Evolutionary conservation across 257 asterid genomes (phyloP), one percentile per base, ranked within the genome.

Genomic region (Jacaranda copaia): DNA sequence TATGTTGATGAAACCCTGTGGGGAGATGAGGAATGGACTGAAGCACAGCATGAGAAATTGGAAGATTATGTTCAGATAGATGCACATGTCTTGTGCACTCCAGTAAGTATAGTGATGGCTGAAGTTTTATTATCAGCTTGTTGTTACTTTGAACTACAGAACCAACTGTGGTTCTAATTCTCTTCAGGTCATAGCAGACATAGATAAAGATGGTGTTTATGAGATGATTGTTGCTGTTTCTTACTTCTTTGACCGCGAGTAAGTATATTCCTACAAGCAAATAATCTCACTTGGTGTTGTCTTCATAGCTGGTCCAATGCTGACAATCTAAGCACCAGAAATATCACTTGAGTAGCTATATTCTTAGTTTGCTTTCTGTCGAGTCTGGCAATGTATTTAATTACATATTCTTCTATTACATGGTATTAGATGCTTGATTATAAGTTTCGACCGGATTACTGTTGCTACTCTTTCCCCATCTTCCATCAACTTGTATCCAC

Each of bases 211-310:
- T 81, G 99, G 99, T 79, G 89, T 90, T 69, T 76, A 83, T 72
- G 99, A 96, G 92, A 89, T 96, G 99, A 79, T 96, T 84, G 91
- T 96, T 73, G 98, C 98, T 56, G 99, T 93, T 75, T 96, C 99
- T 68, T 93, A 93, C 91, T 96, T 96, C 92, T 96, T 96, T 87
- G 99, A 93, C 79, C 98, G 89, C 45, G 98, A 92, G 98, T 96
- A 88, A 90, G 93, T 84, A 80, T 80, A 35, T 57, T 63, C 67
- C 38, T 61, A 32, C 53, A 11, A 66, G 79, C 45, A 69, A 46
- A 77, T 68, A 55, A 46, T 73, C 78, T 56, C 75, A 39, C 39
- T 60, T 64, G 16, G 9, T 52, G 25, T 39, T 58, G 36, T 71
- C 52, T 51, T 35, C 62, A 49, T 69, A 68, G 70, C 62, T 58